Base-by-base conservation (phyloP, 345 rosid species). In the Dimocarpus longan region DNA sequence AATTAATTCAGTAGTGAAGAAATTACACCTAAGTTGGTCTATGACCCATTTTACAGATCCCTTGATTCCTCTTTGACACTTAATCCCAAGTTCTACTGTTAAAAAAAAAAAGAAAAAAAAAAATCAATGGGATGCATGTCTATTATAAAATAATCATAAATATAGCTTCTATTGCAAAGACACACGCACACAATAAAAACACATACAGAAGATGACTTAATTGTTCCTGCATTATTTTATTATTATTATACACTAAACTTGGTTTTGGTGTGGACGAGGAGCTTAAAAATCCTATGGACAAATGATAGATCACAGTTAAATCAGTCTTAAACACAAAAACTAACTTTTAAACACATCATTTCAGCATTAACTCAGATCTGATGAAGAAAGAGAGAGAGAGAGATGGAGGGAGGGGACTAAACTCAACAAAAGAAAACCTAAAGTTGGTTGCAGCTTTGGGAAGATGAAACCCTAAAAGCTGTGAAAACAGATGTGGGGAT, bases 341-440 rank as follows among this genome's bases (percentile, higher is more conserved):
- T 4, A 15, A 40, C 12, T 26, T 60, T 54, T 56, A 56, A 21
- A 76, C 66, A 15, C 44, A 59, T 72, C 78, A 40, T 46, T 68
- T 48, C 60, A 72, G 52, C 65, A 68, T 43, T 44, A 82, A 63
- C 21, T 79, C 76, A 79, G 85, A 85, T 82, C 82, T 74, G 78
- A 50, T 72, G 37, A 2, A 72, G 73, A 74, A 76, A 75, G 22
- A 59, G 79, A 67, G 79, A 70, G 71, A 66, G 77, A 56, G 66
- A 73, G 37, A 32, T 32, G 37, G 37, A 32, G 37, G 37, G 4
- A 32, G 37, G 37, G 22, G 54, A 68, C 77, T 76, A 66, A 73
- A 39, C 56, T 75, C 68, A 32, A 76, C 69, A 76, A 13, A 64
- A 19, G 79, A 86, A 88, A 79, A 87, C 86, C 89, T 84, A 85